Evolutionary conservation across 2,329 filamentous ascomycete species (phyloP).

Genomic region (Xylaria sp.): DNA sequence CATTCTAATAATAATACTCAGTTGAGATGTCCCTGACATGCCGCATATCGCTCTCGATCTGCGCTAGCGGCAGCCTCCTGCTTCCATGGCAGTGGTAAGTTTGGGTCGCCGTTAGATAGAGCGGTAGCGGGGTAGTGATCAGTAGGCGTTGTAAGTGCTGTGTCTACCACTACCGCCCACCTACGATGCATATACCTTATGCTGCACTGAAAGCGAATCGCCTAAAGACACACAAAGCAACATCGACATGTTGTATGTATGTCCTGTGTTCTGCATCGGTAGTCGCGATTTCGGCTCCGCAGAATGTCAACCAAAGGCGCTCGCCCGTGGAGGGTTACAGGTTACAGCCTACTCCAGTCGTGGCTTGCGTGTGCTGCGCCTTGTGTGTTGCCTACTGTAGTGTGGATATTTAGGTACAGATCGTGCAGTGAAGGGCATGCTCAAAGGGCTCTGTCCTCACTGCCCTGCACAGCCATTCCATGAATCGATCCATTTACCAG

Average conservation of each 20-base stretch:
- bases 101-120: slow-evolving; percentile 9
- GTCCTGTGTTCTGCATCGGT: background rate
- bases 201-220: too few relatives aligned
- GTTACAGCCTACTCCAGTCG: background rate
- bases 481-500: background rate
- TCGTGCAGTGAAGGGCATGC: background rate
- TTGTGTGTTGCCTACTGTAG: background rate
- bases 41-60: background rate
- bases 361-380: slow-evolving; percentile 20
- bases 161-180: too few relatives aligned
- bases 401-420: background rate
- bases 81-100: slow-evolving; percentile 14
- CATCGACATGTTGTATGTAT: too few relatives aligned
- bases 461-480: slow-evolving; percentile 7
- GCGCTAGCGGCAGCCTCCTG: slow-evolving; percentile 9
- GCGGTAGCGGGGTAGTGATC: slow-evolving; percentile 3
- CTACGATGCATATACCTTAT: too few relatives aligned
- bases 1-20: too few relatives aligned
- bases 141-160: background rate
- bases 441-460: background rate
- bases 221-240: background rate
- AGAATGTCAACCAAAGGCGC: too few relatives aligned
- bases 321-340: too few relatives aligned
- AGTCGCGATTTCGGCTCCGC: background rate
- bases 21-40: too few relatives aligned